Conservation (phyloP, 2,329 filamentous ascomycete species). For the Lasiodiplodia gonubiensis region DNA sequence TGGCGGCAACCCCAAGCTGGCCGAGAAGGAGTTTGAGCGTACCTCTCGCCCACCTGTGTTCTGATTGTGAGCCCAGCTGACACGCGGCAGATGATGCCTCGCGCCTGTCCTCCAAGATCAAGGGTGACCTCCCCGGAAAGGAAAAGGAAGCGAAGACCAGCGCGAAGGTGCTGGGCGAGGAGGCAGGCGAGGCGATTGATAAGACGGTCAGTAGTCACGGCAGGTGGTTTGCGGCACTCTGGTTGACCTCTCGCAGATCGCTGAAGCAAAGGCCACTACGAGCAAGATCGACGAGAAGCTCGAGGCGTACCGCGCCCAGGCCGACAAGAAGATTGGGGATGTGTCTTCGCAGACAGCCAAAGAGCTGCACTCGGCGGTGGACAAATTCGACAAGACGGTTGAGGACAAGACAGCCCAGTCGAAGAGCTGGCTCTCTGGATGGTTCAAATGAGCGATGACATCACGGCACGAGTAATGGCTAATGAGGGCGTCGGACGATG, state of each 20-base stretch:
- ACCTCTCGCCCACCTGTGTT: constrained; percentile 42
- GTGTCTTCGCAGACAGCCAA: constrained; percentile 67
- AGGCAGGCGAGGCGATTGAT: constrained; percentile 58
- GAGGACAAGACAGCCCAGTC: constrained; percentile 79
- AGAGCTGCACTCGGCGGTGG: constrained; percentile 62
- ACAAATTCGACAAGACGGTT: constrained; percentile 82
- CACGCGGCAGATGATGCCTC: constrained; percentile 72
- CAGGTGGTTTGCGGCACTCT: neutral
- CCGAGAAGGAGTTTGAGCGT: constrained; percentile 90
- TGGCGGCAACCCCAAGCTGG: constrained; percentile 79
- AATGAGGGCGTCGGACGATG: constrained; percentile 4
- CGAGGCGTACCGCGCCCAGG: constrained; percentile 56
- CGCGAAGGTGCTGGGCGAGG: constrained; percentile 57
- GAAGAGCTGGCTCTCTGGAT: constrained; percentile 81
- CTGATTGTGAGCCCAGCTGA: constrained; percentile 30
- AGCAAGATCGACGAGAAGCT: constrained; percentile 69
- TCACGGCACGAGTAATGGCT: constrained; percentile 2
- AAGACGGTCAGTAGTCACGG: constrained; percentile 62
- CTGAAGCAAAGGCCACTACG: constrained; percentile 55
- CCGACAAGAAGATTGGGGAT: constrained; percentile 67
- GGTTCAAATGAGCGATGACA: constrained; percentile 62
- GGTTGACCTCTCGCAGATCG: constrained; percentile 37
- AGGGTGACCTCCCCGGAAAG: constrained; percentile 67
- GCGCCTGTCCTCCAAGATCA: constrained; percentile 69
- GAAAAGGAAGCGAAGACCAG: constrained; percentile 69